Evolutionary conservation across 2,329 filamentous ascomycete species (phyloP), one percentile per base, ranked within the genome.

Genomic region (Xylariomycetidae sp.): DNA sequence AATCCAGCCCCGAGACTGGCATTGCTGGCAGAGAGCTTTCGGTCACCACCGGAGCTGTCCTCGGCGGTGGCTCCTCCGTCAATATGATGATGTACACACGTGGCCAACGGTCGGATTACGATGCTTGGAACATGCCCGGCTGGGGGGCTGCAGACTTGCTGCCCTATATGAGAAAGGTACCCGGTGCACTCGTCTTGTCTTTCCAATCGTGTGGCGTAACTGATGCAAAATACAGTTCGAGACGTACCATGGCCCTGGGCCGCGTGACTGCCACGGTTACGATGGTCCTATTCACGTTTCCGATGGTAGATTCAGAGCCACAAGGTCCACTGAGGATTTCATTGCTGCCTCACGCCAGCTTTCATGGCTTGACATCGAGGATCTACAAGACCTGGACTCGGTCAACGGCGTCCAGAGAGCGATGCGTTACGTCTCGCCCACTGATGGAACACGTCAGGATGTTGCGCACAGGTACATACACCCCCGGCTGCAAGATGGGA

Each of bases 251-350:
- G 65, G 67, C 5, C 48, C 57, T 17, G 68, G 62, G 32, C 49
- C 62, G 5, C 50, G 60, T 29, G 57, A 58, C 5, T 40, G 59
- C 2, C 76, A 81, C 43, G 76, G 76, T 10, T 50, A 60, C 24
- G 52, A 65, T 16, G 76, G 77, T 0, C 76, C 76, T 0, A 62
- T 80, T 9, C 57, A 74, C 18, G 52, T 82, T 16, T 74, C 71
- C 0, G 60, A 65, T 17, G 70, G 73, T 13, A 65, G 65, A 0
- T 72, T 61, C 46, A 50, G 57, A 12, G 56, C 55, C 2, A 60
- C 52, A 9, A 35, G 36, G 2, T 52, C 62, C 2, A 65, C 72
- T 31, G 58, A 67, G 3, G 61, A 70, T 18, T 72, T 78, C 31
- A 60, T 78, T 14, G 50, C 64, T 0, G 68, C 71, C 2, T 59